phyloP scores from a whole-genome alignment of 2,329 filamentous ascomycete genomes.

The Escovopsis sp. region DNA sequence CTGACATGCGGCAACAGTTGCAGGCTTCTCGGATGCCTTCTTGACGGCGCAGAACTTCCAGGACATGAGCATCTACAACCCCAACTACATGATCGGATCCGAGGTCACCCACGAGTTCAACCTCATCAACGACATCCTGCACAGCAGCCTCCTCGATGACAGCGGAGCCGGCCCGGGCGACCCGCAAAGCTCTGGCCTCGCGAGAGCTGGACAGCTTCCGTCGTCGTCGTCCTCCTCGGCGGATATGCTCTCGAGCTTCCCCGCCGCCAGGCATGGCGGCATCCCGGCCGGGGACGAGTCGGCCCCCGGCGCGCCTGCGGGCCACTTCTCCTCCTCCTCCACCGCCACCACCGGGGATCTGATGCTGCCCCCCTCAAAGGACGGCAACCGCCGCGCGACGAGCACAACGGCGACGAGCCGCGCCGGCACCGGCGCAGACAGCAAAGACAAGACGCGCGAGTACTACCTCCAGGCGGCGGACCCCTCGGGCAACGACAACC shows the following conservation, averaged over 20 bases:
- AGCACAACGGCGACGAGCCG: constrained; percentile 8
- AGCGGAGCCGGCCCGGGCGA: constrained; percentile 56
- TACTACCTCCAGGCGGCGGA: constrained; percentile 97
- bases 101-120: constrained; percentile 97
- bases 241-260: constrained; percentile 34
- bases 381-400: no score
- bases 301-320: constrained; percentile 9
- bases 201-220: constrained; percentile 18
- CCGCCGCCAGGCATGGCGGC: constrained; percentile 24
- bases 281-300: constrained; percentile 2
- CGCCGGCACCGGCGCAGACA: constrained; percentile 20
- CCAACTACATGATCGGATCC: constrained; percentile 82
- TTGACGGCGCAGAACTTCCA: constrained; percentile 67
- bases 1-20: no score
- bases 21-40: constrained; percentile 73
- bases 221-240: constrained; percentile 21
- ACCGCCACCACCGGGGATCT: no score
- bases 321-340: constrained; percentile 15
- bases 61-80: constrained; percentile 88
- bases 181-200: constrained; percentile 25
- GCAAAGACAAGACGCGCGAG: constrained; percentile 60
- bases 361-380: constrained; percentile 38
- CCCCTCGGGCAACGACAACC: constrained; percentile 68
- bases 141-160: constrained; percentile 80
- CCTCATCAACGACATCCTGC: constrained; percentile 88